These are phyloP conservation scores for Chlorella ohadii DNA, from an alignment of 139 green algal species.

Conservation along the genomic window DNA sequence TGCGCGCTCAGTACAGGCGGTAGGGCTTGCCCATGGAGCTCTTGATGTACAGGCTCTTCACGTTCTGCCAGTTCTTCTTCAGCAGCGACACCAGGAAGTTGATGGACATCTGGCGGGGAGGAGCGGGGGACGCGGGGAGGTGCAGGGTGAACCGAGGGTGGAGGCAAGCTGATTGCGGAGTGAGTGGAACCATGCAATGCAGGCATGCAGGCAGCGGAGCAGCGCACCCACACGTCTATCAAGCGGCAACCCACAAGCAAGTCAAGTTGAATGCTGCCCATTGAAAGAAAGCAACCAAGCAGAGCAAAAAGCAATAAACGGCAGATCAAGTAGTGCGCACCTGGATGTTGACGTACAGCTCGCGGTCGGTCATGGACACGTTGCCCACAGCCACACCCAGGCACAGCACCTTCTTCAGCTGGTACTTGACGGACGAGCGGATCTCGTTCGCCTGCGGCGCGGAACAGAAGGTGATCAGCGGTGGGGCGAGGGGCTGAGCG, in stretches of 20 bases:
- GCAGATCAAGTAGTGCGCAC: not conserved
- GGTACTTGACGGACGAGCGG: slow-evolving; percentile 97
- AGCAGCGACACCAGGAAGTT: slow-evolving; percentile 99
- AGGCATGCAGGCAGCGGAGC: too few relatives aligned
- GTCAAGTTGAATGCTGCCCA: too few relatives aligned
- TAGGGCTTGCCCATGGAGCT: slow-evolving; percentile 95
- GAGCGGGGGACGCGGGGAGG: not conserved
- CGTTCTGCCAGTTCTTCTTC: slow-evolving; percentile 99
- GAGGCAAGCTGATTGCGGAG: not conserved
- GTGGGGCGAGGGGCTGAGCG: not conserved
- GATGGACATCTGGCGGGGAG: slow-evolving; percentile 76
- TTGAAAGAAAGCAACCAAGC: too few relatives aligned
- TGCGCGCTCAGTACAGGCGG: slow-evolving; percentile 91
- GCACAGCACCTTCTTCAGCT: slow-evolving; percentile 99
- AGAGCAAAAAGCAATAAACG: too few relatives aligned
- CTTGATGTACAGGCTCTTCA: slow-evolving; percentile 98
- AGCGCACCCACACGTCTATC: too few relatives aligned
- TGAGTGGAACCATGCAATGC: too few relatives aligned
- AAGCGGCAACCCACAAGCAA: too few relatives aligned
- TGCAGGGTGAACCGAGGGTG: not conserved
- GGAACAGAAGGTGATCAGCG: not conserved
- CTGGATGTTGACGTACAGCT: slow-evolving; percentile 86
- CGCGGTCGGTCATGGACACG: slow-evolving; percentile 88
- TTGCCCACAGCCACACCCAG: slow-evolving; percentile 97
- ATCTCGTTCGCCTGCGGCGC: slow-evolving; percentile 88